phyloP scores from a whole-genome alignment of 495 filamentous ascomycete species.

The Neurospora hispaniola region DNA sequence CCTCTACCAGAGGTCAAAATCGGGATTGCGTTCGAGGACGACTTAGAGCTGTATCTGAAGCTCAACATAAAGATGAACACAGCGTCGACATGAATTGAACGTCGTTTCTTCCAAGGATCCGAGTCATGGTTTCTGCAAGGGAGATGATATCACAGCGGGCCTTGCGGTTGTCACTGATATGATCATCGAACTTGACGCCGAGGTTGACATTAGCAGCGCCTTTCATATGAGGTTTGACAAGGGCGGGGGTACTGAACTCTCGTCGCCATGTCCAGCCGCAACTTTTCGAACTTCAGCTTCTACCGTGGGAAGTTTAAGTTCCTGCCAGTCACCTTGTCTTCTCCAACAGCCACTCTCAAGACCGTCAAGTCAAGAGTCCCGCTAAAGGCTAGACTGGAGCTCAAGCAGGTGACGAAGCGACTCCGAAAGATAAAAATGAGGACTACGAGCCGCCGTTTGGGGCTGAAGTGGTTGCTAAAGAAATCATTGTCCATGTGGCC shows the following conservation, averaged over 20 bases:
- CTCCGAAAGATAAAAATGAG: not conserved
- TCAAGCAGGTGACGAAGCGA: constrained; percentile 6
- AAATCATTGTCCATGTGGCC: constrained; percentile 38
- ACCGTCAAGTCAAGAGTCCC: no score
- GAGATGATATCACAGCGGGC: constrained; percentile 29
- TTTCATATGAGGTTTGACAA: constrained; percentile 44
- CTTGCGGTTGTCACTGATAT: constrained; percentile 36
- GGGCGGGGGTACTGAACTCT: constrained; percentile 25
- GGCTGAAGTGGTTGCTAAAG: constrained; percentile 35
- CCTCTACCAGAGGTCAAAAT: constrained; percentile 32
- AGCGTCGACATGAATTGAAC: constrained; percentile 37
- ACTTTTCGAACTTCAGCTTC: constrained; percentile 35
- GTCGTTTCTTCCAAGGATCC: constrained; percentile 35
- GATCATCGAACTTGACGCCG: constrained; percentile 33
- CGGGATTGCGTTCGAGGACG: constrained; percentile 35
- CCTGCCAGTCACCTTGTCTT: not conserved
- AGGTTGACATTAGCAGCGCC: constrained; percentile 40
- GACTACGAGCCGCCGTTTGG: constrained; percentile 7
- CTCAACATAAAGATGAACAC: constrained; percentile 33
- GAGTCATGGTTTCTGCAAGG: constrained; percentile 25
- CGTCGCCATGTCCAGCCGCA: constrained; percentile 31
- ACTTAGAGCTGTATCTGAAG: constrained; percentile 42
- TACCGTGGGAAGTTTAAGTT: constrained; percentile 41
- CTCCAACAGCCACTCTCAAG: no score
- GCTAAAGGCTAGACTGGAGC: constrained; percentile 32